phyloP scores from a whole-genome alignment of 2,329 filamentous ascomycete species.

The Trematosphaeria pertusa region DNA sequence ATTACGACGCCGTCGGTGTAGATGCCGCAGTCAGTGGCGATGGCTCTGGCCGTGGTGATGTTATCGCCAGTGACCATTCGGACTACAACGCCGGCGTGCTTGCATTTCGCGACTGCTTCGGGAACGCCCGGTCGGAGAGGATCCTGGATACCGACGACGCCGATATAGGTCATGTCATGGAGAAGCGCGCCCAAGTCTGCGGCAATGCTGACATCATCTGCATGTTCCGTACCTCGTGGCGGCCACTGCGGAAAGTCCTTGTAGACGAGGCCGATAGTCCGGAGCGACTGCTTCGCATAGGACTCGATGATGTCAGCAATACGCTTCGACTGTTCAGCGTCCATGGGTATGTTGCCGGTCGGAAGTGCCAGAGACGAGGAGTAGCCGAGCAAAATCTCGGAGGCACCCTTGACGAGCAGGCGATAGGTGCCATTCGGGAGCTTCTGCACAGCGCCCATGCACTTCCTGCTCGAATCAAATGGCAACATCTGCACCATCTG shows the following conservation, averaged over 20 bases:
- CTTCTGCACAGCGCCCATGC: constrained; percentile 63
- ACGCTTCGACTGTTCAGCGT: constrained; percentile 16
- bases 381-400: constrained; percentile 60
- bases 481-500: constrained; percentile 58
- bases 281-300: constrained; percentile 50
- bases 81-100: constrained; percentile 75
- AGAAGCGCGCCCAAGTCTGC: constrained; percentile 73
- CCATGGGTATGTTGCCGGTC: constrained; percentile 17
- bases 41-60: constrained; percentile 75
- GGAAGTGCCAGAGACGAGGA: constrained; percentile 17
- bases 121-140: constrained; percentile 75
- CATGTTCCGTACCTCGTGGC: constrained; percentile 27
- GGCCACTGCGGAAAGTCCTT: constrained; percentile 50
- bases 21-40: constrained; percentile 77
- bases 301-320: constrained; percentile 40
- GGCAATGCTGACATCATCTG: constrained; percentile 20
- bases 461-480: constrained; percentile 62
- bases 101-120: constrained; percentile 72
- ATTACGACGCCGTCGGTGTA: constrained; percentile 72
- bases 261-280: constrained; percentile 51
- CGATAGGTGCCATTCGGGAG: constrained; percentile 56
- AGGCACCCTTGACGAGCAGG: constrained; percentile 64
- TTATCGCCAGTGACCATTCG: constrained; percentile 86
- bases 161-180: constrained; percentile 70
- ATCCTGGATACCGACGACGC: constrained; percentile 79